A percentile compares a stretch with the other conserved stretches of the same genome.
phyloP scores from a whole-genome alignment of 164 flowering plant genomes.

The Tinospora cordifolia region DNA sequence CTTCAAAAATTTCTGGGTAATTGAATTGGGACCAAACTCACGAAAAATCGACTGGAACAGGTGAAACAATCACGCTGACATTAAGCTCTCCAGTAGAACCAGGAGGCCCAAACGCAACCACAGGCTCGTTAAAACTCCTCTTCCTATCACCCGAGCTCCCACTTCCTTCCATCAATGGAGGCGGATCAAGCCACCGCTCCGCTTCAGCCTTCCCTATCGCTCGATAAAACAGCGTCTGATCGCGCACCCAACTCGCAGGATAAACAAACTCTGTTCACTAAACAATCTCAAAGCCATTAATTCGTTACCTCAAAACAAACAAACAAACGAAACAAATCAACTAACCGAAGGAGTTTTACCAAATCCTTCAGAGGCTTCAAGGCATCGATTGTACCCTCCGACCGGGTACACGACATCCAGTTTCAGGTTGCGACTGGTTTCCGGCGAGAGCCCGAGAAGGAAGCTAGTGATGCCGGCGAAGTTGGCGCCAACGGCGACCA shows the following conservation, averaged over 20 bases:
- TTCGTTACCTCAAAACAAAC: background rate
- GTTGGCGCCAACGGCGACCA: slow-evolving; percentile 77
- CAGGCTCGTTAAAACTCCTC: slow-evolving; percentile 52
- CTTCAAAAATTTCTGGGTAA: too few relatives aligned
- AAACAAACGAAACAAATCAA: too few relatives aligned
- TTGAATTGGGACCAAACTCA: slow-evolving; percentile 25
- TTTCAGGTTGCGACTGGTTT: slow-evolving; percentile 55
- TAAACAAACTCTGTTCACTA: slow-evolving; percentile 66
- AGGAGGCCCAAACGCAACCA: slow-evolving; percentile 85
- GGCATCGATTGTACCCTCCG: slow-evolving; percentile 65
- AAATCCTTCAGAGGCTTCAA: slow-evolving; percentile 61
- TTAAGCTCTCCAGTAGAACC: slow-evolving; percentile 91
- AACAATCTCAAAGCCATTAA: background rate
- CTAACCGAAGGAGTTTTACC: slow-evolving; percentile 30
- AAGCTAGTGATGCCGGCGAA: slow-evolving; percentile 72
- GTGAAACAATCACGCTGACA: slow-evolving; percentile 84
- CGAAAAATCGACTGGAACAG: slow-evolving; percentile 76
- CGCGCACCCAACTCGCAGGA: slow-evolving; percentile 87
- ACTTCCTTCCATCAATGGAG: slow-evolving; percentile 30
- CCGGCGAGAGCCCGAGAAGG: slow-evolving; percentile 70
- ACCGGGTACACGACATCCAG: slow-evolving; percentile 81
- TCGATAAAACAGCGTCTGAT: slow-evolving; percentile 66
- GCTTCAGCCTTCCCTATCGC: slow-evolving; percentile 56
- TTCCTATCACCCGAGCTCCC: slow-evolving; percentile 22
- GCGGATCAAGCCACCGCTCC: slow-evolving; percentile 73